Base-by-base conservation (phyloP, 805 yeast genomes). In the Wickerhamomyces chambardii region DNA sequence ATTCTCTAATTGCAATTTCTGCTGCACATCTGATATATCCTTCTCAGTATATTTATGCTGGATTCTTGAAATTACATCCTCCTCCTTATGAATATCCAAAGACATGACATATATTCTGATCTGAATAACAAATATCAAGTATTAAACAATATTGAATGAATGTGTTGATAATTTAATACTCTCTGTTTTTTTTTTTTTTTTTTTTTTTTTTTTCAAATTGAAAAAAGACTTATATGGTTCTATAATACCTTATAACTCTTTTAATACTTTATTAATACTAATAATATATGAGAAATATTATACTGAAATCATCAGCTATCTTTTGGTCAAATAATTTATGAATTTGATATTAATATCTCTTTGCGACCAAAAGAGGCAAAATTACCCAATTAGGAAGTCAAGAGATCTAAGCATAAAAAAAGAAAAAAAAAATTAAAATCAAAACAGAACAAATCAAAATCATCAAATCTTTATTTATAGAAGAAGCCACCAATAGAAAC, bases 1-100 rank as follows among this genome's bases (percentile, higher is more conserved):
- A 19, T 53, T 41, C 22, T 51, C 42, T n/a, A 44, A n/a, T 32
- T 61, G 53, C 5, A 56, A 41, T 29, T 50, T 32, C 16, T 32
- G 10, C 17, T 31, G 6, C 10, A 29, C 15, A 17, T 17, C 24
- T 24, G 17, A 4, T 6, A 10, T 11, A 5, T n/a, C 17, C 4
- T 17, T n/a, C 25, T 11, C 7, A 24, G 12, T 4, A 16, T 5
- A 35, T 41, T 27, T n/a, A 36, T 47, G 15, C 38, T 37, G 33
- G 43, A 24, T 10, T 9, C 12, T 5, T 5, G 26, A 11, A 6
- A 24, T 10, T 5, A 24, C 26, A 24, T 9, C 46, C 16, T 43
- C 46, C 4, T 43, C 47, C 27, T 38, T 39, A 22, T n/a, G n/a
- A n/a, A 45, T 28, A 18, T 38, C 45, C 27, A 43, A 15, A 3